phyloP scores from a whole-genome alignment of 805 yeast genomes.

The Ogataea salicorniae region DNA sequence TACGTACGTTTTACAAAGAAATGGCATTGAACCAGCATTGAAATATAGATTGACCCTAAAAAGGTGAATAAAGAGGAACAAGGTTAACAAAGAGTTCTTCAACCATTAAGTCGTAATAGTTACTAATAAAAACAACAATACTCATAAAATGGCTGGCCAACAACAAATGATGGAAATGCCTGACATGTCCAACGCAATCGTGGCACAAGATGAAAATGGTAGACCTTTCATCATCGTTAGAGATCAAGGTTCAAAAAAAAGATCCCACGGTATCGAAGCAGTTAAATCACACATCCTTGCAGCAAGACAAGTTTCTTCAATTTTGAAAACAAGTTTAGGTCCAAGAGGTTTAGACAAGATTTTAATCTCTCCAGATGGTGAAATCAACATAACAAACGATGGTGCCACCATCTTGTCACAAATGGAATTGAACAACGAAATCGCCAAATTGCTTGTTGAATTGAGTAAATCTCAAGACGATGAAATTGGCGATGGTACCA shows the following conservation, averaged over 20 bases:
- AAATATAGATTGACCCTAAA: too few relatives aligned
- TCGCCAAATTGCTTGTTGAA: conserved; percentile 92
- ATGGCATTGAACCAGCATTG: too few relatives aligned
- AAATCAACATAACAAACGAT: conserved; percentile 95
- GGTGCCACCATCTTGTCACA: conserved; percentile 96
- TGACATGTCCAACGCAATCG: conserved; percentile 95
- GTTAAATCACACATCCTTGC: conserved; percentile 86
- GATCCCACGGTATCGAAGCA: conserved; percentile 78
- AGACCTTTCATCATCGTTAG: conserved; percentile 97
- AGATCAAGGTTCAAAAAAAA: conserved; percentile 51
- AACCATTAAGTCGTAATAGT: too few relatives aligned
- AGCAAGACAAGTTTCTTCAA: conserved; percentile 89
- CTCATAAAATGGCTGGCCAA: conserved; percentile 21
- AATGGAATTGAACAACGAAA: conserved; percentile 94
- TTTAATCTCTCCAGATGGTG: conserved; percentile 92
- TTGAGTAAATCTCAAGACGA: conserved; percentile 93
- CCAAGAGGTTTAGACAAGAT: conserved; percentile 99
- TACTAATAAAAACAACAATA: too few relatives aligned
- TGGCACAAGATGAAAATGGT: conserved; percentile 99
- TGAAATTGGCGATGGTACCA: conserved; percentile 98
- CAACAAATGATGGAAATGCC: conserved; percentile 52
- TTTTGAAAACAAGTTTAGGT: conserved; percentile 88
- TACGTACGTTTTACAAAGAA: too few relatives aligned
- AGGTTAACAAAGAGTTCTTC: too few relatives aligned
- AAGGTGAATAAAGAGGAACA: too few relatives aligned